Evolutionary conservation across 2,329 filamentous ascomycete species (phyloP), one percentile per base, ranked within the genome.

Genomic region (Nannizziopsis arthrosporioides): DNA sequence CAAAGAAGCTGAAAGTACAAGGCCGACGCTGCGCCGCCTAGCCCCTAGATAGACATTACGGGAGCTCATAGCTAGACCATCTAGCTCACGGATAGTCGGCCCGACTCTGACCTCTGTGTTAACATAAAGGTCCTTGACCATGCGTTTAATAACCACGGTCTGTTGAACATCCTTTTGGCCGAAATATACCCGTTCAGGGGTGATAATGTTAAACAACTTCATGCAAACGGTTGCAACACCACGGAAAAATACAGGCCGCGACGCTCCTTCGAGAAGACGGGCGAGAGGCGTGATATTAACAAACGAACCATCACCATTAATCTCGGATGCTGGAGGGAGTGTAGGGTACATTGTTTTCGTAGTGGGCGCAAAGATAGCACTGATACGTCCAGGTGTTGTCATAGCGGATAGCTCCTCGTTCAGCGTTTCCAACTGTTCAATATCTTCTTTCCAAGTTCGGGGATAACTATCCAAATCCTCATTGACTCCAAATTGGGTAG

Each of bases 81-180:
- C 88, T 1, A 62, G 49, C 53, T 93, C 89, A 44, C 92, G 76
- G 50, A 79, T 72, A 0, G 92, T 98, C 0, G 78, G 73, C 5
- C 82, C 78, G 47, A 96, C 75, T 30, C 81, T 74, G 7, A 96
- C 79, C 17, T 84, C 72, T 2, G 80, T 84, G 35, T 85, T 78
- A 36, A 96, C 66, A 63, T 88, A 80, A 55, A 98, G 89, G 65
- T 98, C 92, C 55, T 80, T 75, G 30, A 95, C 84, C 78, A 98
- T 81, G 39, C 84, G 80, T 59, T 79, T 81, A 59, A 98, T 85
- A 9, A 98, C 78, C 14, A 94, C 85, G 0, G 88, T 94, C 68
- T 98, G 92, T 71, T 98, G 92, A 15, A 95, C 80, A 64, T 98
- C 92, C 69, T 98, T 98, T 66, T 96, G 92, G 3, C 92, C 92